Conservation (phyloP, 352 stramenopile genomes). For the Pythium insidiosum region DNA sequence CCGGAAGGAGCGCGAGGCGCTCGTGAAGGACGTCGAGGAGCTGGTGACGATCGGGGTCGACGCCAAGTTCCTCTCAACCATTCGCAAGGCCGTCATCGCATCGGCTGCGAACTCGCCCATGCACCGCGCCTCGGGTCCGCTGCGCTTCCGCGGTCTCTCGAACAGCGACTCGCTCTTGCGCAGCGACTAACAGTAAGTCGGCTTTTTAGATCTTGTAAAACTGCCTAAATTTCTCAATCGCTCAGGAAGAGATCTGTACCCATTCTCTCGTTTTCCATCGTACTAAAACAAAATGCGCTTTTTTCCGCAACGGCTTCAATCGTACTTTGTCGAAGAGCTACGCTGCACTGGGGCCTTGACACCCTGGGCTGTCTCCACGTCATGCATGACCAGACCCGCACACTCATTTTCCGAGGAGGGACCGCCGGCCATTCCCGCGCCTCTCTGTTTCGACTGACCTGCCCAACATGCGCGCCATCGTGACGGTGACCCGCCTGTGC, state of each 20-base stretch:
- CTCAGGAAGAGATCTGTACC: no score
- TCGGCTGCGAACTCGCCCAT: constrained; percentile 11
- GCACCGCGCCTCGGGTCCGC: constrained; percentile 6
- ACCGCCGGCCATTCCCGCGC: no score
- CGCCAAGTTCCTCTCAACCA: constrained; percentile 35
- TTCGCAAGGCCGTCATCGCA: constrained; percentile 29
- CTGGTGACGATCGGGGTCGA: constrained; percentile 46
- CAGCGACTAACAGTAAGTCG: neutral
- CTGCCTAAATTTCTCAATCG: no score
- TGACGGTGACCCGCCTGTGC: constrained; percentile 2
- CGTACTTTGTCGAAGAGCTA: no score
- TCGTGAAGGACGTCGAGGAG: constrained; percentile 48
- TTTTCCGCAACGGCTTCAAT: no score
- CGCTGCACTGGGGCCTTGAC: no score
- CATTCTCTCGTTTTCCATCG: no score
- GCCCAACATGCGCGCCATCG: constrained; percentile 6
- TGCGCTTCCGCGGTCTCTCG: constrained; percentile 8
- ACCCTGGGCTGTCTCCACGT: no score
- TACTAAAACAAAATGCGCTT: no score
- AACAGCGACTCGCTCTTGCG: constrained; percentile 11
- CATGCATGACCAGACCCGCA: no score
- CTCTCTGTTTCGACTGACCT: no score
- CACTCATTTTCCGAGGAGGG: no score
- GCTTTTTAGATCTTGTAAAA: neutral
- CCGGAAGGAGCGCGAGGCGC: constrained; percentile 37